Percentiles rank a stretch among this genome's conserved stretches.
Conservation (phyloP, 805 yeast genomes). For the Dipodascopsis uninucleata region DNA sequence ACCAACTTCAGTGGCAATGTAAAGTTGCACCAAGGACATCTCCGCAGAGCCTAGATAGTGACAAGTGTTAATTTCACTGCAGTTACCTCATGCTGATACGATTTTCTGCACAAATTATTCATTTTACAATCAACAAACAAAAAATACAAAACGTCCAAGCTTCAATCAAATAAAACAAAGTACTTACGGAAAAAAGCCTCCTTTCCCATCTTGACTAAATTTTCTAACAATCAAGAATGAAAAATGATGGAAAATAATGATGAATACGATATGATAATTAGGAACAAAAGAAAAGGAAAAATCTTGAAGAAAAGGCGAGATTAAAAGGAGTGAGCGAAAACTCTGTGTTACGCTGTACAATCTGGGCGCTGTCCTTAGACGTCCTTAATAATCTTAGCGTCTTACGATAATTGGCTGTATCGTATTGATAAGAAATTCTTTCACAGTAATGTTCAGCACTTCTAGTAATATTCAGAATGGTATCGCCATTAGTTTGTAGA, state of each 20-base stretch:
- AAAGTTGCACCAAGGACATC: constrained; percentile 89
- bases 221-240: neutral
- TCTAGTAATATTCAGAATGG: too few relatives aligned
- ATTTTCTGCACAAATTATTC: neutral
- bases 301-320: neutral
- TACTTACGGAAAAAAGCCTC: constrained; percentile 33
- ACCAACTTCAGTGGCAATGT: constrained; percentile 84
- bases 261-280: constrained; percentile 3
- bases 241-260: neutral
- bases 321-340: neutral
- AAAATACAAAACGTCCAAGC: neutral
- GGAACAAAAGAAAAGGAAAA: constrained; percentile 4
- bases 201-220: constrained; percentile 19
- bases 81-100: neutral
- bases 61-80: neutral
- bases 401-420: too few relatives aligned
- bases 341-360: too few relatives aligned
- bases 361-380: too few relatives aligned
- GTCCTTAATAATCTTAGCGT: too few relatives aligned
- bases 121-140: neutral
- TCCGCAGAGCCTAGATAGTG: constrained; percentile 71
- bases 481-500: too few relatives aligned
- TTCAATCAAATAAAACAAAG: neutral
- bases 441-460: too few relatives aligned
- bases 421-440: too few relatives aligned